These are phyloP conservation scores for Drechslera avenae DNA, from an alignment of 2,329 filamentous ascomycete species.

Conservation along the genomic window DNA sequence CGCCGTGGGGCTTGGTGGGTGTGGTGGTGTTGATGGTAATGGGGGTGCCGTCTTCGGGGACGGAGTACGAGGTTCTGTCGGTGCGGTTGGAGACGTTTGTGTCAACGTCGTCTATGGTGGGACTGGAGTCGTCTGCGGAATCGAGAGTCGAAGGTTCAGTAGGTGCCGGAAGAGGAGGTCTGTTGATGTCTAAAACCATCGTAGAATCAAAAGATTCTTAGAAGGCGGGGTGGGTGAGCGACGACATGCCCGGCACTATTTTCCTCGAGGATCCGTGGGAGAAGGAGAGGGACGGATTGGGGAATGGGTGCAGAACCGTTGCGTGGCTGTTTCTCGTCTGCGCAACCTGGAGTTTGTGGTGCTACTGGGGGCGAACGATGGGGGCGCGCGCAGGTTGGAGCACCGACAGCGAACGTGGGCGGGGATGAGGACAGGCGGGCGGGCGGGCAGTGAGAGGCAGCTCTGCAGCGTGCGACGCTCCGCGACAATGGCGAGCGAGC, in stretches of 20 bases:
- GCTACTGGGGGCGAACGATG: constrained; percentile 8
- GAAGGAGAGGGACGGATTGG: constrained; percentile 1
- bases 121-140: constrained; percentile 59
- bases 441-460: constrained; percentile 5
- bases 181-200: constrained; percentile 53
- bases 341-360: constrained; percentile 23
- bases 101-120: constrained; percentile 58
- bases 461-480: constrained; percentile 17
- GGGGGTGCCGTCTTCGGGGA: constrained; percentile 86
- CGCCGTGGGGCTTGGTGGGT: constrained; percentile 68
- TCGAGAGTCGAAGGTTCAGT: constrained; percentile 72
- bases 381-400: neutral
- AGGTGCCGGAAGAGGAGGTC: constrained; percentile 75
- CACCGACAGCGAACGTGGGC: constrained; percentile 13
- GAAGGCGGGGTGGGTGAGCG: constrained; percentile 30
- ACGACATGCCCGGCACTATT: constrained; percentile 39
- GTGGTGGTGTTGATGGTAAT: constrained; percentile 83
- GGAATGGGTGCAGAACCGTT: constrained; percentile 18
- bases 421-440: neutral
- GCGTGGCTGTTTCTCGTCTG: constrained; percentile 35
- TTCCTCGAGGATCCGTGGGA: constrained; percentile 15
- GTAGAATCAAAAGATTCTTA: constrained; percentile 40
- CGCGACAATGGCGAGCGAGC: constrained; percentile 17
- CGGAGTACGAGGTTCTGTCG: constrained; percentile 74
- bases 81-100: constrained; percentile 72